Percentiles rank a stretch among this genome's conserved stretches.
Evolutionary conservation across 1,139 yeast genomes (phyloP).

Genomic region (Petasospora rhodanensis): DNA sequence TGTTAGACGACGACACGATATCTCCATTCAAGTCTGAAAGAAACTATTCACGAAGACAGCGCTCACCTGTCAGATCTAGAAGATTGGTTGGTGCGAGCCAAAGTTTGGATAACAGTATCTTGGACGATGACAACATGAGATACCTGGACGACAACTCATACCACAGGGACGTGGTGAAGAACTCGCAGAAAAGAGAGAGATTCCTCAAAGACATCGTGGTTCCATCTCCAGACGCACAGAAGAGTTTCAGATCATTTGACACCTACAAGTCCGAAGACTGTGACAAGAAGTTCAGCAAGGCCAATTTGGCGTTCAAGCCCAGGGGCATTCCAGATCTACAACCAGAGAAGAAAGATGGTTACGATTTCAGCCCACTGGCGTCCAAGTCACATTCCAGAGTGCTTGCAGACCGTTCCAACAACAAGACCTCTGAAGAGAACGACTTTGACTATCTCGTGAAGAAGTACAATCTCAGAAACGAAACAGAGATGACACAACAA

Average conservation of each 20-base stretch:
- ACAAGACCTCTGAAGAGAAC: neutral
- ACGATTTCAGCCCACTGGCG: neutral
- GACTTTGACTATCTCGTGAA: slow-evolving; percentile 13
- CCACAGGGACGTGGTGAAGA: slow-evolving; percentile 7
- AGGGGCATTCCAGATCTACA: slow-evolving; percentile 14
- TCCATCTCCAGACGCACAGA: slow-evolving; percentile 11
- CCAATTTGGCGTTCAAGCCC: slow-evolving; percentile 10
- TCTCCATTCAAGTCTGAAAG: slow-evolving; percentile 15
- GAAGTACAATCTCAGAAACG: slow-evolving; percentile 15
- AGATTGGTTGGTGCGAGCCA: slow-evolving; percentile 1
- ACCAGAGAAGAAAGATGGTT: slow-evolving; percentile 4
- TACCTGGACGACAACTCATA: slow-evolving; percentile 15
- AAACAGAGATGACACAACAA: slow-evolving; percentile 1
- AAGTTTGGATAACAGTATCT: slow-evolving; percentile 13
- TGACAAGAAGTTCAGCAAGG: slow-evolving; percentile 1
- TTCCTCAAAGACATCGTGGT: slow-evolving; percentile 12
- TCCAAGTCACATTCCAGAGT: neutral
- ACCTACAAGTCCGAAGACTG: neutral
- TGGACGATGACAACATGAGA: slow-evolving; percentile 14
- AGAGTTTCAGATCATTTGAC: no score
- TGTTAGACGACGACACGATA: slow-evolving; percentile 7
- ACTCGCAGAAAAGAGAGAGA: slow-evolving; percentile 18
- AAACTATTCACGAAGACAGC: no score
- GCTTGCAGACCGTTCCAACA: slow-evolving; percentile 1
- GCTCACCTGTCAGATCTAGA: no score